These are phyloP conservation scores for Lavandula angustifolia DNA, from an alignment of 257 asterid species.

Conservation along the genomic window DNA sequence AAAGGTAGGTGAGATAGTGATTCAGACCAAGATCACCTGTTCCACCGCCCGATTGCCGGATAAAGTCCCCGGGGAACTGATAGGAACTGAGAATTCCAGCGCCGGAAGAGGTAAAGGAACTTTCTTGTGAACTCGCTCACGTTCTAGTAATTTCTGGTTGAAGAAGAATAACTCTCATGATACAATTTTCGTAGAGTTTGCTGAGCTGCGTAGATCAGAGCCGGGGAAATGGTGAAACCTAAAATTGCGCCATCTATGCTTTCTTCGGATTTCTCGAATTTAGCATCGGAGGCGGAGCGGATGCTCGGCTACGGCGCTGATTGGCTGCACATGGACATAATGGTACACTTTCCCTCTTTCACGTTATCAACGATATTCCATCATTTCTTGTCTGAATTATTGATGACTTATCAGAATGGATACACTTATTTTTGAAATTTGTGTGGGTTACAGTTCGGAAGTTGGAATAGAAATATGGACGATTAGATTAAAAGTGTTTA, in stretches of 20 bases:
- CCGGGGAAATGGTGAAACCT: constrained; percentile 54
- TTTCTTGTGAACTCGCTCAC: too few species aligned
- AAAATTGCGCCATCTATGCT: constrained; percentile 93
- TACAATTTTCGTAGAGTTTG: neutral
- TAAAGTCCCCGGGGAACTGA: neutral
- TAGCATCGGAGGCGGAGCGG: constrained; percentile 82
- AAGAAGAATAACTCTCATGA: neutral
- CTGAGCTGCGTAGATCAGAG: neutral
- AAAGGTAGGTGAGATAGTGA: neutral
- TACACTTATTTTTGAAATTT: neutral
- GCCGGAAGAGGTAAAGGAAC: constrained; percentile 9
- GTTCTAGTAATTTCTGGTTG: neutral
- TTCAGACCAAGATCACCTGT: neutral
- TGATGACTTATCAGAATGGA: too few species aligned
- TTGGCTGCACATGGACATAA: constrained; percentile 98
- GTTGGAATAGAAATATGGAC: neutral
- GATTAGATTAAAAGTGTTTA: neutral
- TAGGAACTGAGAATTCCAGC: neutral
- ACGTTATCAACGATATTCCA: neutral
- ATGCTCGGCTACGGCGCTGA: constrained; percentile 87
- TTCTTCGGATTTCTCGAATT: constrained; percentile 89
- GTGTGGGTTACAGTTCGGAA: neutral
- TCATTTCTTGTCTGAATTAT: neutral
- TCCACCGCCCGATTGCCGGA: neutral
- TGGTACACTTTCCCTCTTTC: constrained; percentile 49